Evolutionary conservation across 768 basidiomycete species (phyloP).

Genomic region (Russula virescens): DNA sequence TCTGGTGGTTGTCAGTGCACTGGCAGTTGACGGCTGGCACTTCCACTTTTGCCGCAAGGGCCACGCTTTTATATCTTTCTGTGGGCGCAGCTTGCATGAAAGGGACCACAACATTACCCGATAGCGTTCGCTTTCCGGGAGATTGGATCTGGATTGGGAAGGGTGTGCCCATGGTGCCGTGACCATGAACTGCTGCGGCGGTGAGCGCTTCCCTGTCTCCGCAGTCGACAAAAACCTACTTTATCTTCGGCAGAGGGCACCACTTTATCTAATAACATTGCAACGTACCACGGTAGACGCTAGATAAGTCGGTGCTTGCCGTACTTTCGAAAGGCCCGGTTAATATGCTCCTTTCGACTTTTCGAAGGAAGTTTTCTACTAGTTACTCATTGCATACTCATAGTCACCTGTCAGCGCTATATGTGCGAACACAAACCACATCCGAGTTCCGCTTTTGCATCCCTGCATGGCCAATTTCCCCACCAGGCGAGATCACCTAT

Average conservation of each 20-base stretch:
- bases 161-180: neutral
- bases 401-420: too few relatives aligned
- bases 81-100: neutral
- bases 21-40: neutral
- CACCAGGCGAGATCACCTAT: too few relatives aligned
- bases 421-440: too few relatives aligned
- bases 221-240: conserved; percentile 6
- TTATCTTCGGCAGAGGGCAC: too few relatives aligned
- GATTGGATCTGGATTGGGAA: conserved; percentile 4
- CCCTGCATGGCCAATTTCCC: too few relatives aligned
- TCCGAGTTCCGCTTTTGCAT: too few relatives aligned
- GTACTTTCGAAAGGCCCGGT: too few relatives aligned
- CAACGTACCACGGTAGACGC: neutral
- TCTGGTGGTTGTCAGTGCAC: too few relatives aligned
- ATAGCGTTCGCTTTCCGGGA: neutral
- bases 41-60: neutral
- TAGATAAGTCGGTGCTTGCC: neutral
- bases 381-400: too few relatives aligned
- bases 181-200: conserved; percentile 6
- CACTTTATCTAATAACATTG: too few relatives aligned
- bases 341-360: too few relatives aligned
- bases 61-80: neutral
- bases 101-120: neutral
- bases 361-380: too few relatives aligned
- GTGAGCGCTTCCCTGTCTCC: neutral